phyloP scores from a whole-genome alignment of 176 grass and related monocot genomes.

The bread wheat (Triticum aestivum) region DNA sequence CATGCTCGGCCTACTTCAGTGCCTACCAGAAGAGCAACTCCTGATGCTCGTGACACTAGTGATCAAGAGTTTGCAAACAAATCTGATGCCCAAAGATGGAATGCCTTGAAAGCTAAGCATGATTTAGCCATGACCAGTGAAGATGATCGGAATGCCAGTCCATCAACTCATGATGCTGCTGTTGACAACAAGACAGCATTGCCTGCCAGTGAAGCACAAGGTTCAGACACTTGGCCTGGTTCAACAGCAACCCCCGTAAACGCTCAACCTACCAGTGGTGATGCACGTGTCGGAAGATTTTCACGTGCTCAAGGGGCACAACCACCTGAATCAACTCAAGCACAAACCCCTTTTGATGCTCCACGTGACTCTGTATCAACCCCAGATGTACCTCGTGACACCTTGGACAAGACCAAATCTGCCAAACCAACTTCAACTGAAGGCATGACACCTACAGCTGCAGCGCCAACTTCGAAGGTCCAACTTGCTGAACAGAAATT shows the following conservation, averaged over 20 bases:
- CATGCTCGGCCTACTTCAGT: constrained; percentile 23
- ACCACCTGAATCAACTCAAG: constrained; percentile 8
- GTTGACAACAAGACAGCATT: constrained; percentile 6
- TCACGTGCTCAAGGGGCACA: background rate
- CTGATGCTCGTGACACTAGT: background rate
- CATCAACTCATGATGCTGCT: background rate
- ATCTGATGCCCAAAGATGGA: constrained; percentile 26
- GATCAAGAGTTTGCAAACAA: background rate
- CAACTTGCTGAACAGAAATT: background rate
- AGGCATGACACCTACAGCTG: background rate
- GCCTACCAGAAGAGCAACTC: background rate
- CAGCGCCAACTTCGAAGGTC: background rate
- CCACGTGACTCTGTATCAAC: background rate
- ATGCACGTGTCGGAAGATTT: background rate
- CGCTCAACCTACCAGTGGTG: background rate
- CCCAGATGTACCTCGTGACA: background rate
- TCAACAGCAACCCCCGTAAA: constrained; percentile 2
- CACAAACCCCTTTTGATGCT: background rate
- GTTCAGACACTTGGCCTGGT: background rate
- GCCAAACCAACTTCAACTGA: background rate
- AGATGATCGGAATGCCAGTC: background rate
- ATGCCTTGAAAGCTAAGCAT: constrained; percentile 7
- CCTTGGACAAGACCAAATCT: background rate
- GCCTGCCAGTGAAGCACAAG: constrained; percentile 1
- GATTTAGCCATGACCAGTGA: constrained; percentile 1